These are phyloP conservation scores for Myxozyma mucilagina DNA, from an alignment of 805 yeast genomes.

Conservation along the genomic window DNA sequence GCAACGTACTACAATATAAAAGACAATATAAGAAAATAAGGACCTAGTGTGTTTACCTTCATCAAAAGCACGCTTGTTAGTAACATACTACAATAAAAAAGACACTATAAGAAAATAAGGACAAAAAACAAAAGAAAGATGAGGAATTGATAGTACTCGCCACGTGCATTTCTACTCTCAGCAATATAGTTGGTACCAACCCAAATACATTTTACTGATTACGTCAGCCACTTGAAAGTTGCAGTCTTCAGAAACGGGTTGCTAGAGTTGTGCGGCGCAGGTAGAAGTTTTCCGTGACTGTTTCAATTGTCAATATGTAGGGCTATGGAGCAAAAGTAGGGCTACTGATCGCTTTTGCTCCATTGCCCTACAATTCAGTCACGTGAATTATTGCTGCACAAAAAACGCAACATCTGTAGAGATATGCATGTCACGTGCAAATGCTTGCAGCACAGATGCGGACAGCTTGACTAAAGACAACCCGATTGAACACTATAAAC, in stretches of 20 bases:
- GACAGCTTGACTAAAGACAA: neutral
- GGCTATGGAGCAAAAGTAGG: neutral
- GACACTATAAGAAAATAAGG: no score
- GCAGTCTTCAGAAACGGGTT: neutral
- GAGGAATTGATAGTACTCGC: no score
- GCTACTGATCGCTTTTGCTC: neutral
- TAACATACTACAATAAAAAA: no score
- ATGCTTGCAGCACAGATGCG: neutral
- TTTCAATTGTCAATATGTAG: neutral
- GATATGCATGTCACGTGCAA: neutral
- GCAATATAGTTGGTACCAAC: no score
- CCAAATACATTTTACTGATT: no score
- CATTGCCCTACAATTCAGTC: neutral
- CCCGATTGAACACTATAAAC: neutral
- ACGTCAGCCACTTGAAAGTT: neutral
- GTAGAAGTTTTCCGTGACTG: constrained; percentile 4
- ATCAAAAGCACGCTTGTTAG: no score
- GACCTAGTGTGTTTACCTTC: no score
- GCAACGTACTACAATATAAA: no score
- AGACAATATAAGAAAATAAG: no score
- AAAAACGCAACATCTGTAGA: neutral
- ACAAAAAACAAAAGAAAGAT: no score
- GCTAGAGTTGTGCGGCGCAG: neutral
- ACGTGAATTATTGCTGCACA: neutral
- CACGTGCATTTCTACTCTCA: no score